phyloP scores from a whole-genome alignment of 495 filamentous ascomycete species.

The Podospora sp. region DNA sequence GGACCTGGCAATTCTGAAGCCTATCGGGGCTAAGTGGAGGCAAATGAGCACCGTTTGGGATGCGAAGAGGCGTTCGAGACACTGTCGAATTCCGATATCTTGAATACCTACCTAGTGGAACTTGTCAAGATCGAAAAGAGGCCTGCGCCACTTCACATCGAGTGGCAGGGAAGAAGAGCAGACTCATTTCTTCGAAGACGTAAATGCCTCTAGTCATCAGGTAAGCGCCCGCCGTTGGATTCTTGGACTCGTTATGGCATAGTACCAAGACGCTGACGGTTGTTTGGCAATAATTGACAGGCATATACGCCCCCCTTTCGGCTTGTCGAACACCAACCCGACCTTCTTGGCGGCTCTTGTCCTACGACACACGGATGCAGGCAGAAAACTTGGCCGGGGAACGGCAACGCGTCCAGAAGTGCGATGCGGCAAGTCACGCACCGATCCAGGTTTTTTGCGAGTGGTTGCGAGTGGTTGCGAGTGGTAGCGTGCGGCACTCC shows the following conservation, averaged over 20 bases:
- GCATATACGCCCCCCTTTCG: neutral
- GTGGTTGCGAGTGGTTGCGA: constrained; percentile 10
- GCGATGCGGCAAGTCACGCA: constrained; percentile 2
- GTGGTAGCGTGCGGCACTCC: constrained; percentile 11
- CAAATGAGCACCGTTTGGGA: too few species aligned
- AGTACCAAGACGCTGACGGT: neutral
- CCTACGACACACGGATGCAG: neutral
- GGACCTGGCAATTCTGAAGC: too few species aligned
- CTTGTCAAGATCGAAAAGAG: too few species aligned
- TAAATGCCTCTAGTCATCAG: neutral
- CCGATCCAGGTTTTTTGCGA: constrained; percentile 11
- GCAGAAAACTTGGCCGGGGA: constrained; percentile 1
- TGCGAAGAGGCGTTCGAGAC: too few species aligned
- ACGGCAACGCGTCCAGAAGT: neutral
- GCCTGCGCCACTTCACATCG: too few species aligned
- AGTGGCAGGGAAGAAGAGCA: too few species aligned
- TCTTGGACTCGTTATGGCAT: neutral
- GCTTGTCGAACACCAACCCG: neutral
- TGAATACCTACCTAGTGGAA: too few species aligned
- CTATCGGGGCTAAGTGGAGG: too few species aligned
- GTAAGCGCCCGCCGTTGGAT: neutral
- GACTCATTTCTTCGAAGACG: too few species aligned
- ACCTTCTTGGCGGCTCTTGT: neutral
- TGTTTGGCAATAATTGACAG: neutral
- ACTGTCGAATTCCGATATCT: too few species aligned